Evolutionary conservation across 768 basidiomycete genomes (phyloP), one percentile per base, ranked within the genome.

Genomic region (Coprinellus micaceus): DNA sequence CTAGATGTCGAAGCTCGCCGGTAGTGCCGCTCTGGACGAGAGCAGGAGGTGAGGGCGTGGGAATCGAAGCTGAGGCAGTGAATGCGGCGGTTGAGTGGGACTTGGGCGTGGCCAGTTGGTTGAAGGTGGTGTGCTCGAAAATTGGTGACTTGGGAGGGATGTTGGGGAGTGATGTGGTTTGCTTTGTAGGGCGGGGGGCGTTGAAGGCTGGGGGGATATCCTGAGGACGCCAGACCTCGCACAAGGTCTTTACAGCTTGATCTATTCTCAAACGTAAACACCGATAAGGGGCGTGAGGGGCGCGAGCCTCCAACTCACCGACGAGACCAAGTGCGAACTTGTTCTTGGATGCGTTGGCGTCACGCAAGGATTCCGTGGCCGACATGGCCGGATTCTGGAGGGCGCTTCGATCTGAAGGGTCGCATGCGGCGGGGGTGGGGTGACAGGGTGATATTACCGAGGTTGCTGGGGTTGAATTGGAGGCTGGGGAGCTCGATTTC

Each of bases 171-270:
- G 28, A 33, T 12, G 54, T 7, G 9, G 45, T 30, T 13, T 13
- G 26, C 21, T 50, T 39, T 28, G 25, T 12, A 13, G 51, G 29
- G 13, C 51, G 17, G 13, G 56, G 51, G 30, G 19, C 45, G 41
- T 25, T 52, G 44, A 68, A 90, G 15, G 80, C 77, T 24, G 65
- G 47, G 1, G 90, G 89, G 25, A 91, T 85, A 63, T 89, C 83
- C 64, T 90, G 83, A 1, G 84, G 83, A 36, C 78, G 84, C 90
- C 90, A 92, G 70, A 89, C 87, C 61, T 91, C 88, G 66, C 81
- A 84, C 53, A 92, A 69, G 3, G 83, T 85, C 64, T 84, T 87
- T 58, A 91, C 84, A 37, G 89, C 84, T 82, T 89, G 86, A 75
- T 91, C 89, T 91, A 52, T 39, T 24, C 48, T 37, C 53, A 54